These are phyloP conservation scores for Fusarium buxicola DNA, from an alignment of 2,329 filamentous ascomycete genomes.

Conservation along the genomic window DNA sequence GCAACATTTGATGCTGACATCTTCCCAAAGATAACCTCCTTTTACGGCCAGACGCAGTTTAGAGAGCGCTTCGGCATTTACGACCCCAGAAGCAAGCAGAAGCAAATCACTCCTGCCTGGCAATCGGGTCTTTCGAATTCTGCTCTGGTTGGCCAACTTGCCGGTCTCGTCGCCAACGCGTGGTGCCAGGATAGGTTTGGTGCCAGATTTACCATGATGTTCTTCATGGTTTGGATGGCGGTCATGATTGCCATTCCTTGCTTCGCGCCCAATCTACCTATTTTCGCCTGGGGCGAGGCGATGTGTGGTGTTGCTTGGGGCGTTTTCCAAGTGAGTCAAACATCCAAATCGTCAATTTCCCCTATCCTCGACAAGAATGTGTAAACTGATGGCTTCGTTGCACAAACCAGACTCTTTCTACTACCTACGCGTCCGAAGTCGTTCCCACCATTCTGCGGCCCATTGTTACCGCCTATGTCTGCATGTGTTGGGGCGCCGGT, in stretches of 20 bases:
- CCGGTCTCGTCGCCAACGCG: constrained; percentile 58
- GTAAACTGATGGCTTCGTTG: too few relatives aligned
- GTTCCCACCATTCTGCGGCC: constrained; percentile 51
- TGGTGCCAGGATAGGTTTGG: constrained; percentile 55
- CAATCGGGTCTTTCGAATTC: constrained; percentile 59
- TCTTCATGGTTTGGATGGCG: constrained; percentile 31
- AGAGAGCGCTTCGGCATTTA: constrained; percentile 25
- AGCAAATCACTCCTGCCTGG: constrained; percentile 58
- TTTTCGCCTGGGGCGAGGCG: constrained; percentile 51
- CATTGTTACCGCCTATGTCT: constrained; percentile 57
- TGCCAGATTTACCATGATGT: constrained; percentile 35
- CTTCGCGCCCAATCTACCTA: constrained; percentile 50
- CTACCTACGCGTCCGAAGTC: constrained; percentile 58
- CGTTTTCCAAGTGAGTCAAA: constrained; percentile 39
- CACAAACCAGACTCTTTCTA: constrained; percentile 50
- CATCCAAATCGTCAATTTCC: too few relatives aligned
- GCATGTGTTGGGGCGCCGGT: constrained; percentile 58
- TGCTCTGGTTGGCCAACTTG: constrained; percentile 56
- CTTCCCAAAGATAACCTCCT: constrained; percentile 17
- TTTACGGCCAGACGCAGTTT: constrained; percentile 32
- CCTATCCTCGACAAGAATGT: too few relatives aligned
- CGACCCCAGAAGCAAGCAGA: constrained; percentile 38
- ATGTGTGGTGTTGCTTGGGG: constrained; percentile 53
- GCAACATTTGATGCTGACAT: neutral
- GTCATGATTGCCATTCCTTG: constrained; percentile 30